Evolutionary conservation across 2,329 filamentous ascomycete genomes (phyloP).

Genomic region (Trichothecium roseum): DNA sequence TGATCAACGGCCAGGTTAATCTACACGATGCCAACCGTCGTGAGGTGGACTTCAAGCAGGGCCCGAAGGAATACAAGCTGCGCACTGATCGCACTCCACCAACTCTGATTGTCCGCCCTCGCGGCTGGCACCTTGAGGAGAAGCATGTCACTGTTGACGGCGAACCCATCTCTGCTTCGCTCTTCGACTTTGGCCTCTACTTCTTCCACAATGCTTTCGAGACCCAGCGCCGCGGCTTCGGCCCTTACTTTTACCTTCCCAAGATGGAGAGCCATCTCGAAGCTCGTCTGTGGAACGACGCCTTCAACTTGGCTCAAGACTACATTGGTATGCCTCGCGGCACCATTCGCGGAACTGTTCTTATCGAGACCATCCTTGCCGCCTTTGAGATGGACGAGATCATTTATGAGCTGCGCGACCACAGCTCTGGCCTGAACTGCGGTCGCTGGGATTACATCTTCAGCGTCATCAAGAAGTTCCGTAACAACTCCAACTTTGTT

Average conservation of each 20-base stretch:
- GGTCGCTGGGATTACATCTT: constrained; percentile 99
- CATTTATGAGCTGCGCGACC: constrained; percentile 96
- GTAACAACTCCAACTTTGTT: constrained; percentile 84
- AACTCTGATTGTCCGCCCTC: constrained; percentile 85
- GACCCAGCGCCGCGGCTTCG: constrained; percentile 70
- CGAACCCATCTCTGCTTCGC: constrained; percentile 80
- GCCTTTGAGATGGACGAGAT: constrained; percentile 99
- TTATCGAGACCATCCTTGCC: constrained; percentile 96
- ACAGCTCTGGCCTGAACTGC: constrained; percentile 94
- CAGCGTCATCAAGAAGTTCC: constrained; percentile 98
- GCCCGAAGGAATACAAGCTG: constrained; percentile 93
- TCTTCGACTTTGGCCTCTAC: constrained; percentile 98
- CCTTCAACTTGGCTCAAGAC: constrained; percentile 92
- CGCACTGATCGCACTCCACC: constrained; percentile 77
- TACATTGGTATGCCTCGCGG: constrained; percentile 81
- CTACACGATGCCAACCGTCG: constrained; percentile 90
- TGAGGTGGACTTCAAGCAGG: constrained; percentile 93
- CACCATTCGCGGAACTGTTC: constrained; percentile 86
- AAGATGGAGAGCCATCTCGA: constrained; percentile 99
- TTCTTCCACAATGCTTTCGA: constrained; percentile 98
- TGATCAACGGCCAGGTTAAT: constrained; percentile 97
- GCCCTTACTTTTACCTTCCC: constrained; percentile 95
- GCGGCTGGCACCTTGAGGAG: constrained; percentile 97
- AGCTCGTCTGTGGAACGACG: constrained; percentile 96
- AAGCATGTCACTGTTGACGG: constrained; percentile 96